Conservation (phyloP, 345 rosid species). For the Hypericum androsaemum region DNA sequence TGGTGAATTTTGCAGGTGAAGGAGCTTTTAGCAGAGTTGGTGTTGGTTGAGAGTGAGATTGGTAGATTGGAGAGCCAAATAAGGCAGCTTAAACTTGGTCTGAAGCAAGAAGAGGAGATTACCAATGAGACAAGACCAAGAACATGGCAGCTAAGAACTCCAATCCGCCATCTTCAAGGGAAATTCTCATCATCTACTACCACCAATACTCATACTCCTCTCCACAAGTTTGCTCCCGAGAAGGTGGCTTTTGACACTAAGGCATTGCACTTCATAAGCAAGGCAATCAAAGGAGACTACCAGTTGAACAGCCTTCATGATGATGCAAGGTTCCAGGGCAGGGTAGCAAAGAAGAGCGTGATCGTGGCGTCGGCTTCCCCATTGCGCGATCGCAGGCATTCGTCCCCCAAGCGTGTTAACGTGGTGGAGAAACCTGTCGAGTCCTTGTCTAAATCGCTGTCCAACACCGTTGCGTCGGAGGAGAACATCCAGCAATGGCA, state of each 20-base stretch:
- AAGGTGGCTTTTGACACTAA: constrained; percentile 56
- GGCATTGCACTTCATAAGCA: constrained; percentile 83
- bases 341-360: constrained; percentile 33
- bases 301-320: constrained; percentile 25
- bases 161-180: constrained; percentile 5
- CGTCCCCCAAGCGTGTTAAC: constrained; percentile 50
- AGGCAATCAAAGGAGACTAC: constrained; percentile 79
- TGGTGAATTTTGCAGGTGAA: constrained; percentile 38
- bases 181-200: constrained; percentile 7
- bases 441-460: constrained; percentile 40
- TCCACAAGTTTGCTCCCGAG: constrained; percentile 31
- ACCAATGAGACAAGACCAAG: constrained; percentile 40
- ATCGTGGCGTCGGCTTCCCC: constrained; percentile 54
- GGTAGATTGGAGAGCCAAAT: constrained; percentile 58
- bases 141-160: constrained; percentile 24
- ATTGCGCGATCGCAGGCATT: constrained; percentile 48
- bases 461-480: constrained; percentile 42
- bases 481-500: constrained; percentile 59
- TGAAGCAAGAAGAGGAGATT: constrained; percentile 51
- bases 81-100: constrained; percentile 44
- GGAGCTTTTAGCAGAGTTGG: constrained; percentile 66
- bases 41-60: constrained; percentile 69
- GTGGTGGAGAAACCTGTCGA: constrained; percentile 29
- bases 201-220: constrained; percentile 23
- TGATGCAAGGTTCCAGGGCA: constrained; percentile 39